Conservation (phyloP, 768 basidiomycete genomes). For the Boletus pseudopeckii region DNA sequence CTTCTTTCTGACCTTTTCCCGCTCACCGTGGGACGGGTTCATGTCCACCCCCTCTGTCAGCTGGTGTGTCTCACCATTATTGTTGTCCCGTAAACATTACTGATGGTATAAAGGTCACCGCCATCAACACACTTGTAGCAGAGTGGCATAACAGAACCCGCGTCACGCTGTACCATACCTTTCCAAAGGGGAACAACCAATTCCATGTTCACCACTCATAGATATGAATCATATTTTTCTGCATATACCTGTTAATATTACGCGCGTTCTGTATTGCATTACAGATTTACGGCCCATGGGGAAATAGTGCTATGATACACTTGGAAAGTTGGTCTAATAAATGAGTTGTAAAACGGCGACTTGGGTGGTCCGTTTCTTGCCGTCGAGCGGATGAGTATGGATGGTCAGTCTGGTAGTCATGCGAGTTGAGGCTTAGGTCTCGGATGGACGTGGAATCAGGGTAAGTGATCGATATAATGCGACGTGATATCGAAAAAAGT, state of each 20-base stretch:
- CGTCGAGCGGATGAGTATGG: constrained; percentile 10
- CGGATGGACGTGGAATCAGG: constrained; percentile 23
- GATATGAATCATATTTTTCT: background rate
- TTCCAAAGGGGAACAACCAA: background rate
- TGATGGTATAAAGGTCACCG: constrained; percentile 12
- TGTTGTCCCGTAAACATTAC: background rate
- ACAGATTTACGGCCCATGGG: constrained; percentile 6
- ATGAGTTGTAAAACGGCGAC: constrained; percentile 7
- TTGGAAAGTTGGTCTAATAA: constrained; percentile 16
- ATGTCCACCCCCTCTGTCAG: constrained; percentile 12
- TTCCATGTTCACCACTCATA: background rate
- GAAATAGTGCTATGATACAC: constrained; percentile 26
- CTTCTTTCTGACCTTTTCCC: constrained; percentile 10
- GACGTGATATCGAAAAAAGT: constrained; percentile 84
- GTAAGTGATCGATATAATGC: constrained; percentile 65
- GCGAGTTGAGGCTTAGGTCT: background rate
- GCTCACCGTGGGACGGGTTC: background rate
- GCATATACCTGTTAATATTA: constrained; percentile 3
- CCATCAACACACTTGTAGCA: constrained; percentile 8
- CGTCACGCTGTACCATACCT: constrained; percentile 6
- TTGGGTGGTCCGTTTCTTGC: constrained; percentile 4
- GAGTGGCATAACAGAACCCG: constrained; percentile 5
- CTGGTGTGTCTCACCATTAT: constrained; percentile 10
- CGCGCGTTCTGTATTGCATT: constrained; percentile 6
- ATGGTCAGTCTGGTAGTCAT: constrained; percentile 6